phyloP scores from a whole-genome alignment of 2,329 filamentous ascomycete species.

The Metarhizium guizhouense region DNA sequence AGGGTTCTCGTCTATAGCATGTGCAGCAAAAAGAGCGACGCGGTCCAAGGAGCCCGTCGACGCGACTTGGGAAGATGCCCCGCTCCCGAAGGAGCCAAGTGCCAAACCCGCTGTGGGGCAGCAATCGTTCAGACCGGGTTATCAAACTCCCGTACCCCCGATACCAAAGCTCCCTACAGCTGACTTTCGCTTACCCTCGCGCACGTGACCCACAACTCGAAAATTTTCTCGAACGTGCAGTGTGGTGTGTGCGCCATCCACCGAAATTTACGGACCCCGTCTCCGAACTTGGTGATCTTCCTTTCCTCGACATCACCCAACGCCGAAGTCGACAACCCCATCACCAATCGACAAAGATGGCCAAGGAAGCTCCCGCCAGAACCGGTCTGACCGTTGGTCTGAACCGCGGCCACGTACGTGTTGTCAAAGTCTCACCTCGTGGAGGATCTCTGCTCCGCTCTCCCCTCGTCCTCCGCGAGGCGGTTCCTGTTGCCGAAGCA shows the following conservation, averaged over 20 bases:
- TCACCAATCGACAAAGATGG: slow-evolving; percentile 37
- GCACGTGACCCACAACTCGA: slow-evolving; percentile 20
- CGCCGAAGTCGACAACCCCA: slow-evolving; percentile 19
- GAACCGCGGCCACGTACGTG: slow-evolving; percentile 57
- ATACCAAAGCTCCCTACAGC: not conserved
- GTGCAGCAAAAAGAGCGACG: not conserved
- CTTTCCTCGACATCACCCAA: slow-evolving; percentile 18
- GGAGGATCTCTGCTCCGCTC: slow-evolving; percentile 56
- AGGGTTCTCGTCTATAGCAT: slow-evolving; percentile 1
- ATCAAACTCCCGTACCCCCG: not conserved
- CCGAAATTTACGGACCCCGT: slow-evolving; percentile 13
- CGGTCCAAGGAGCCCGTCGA: not conserved
- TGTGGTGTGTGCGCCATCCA: slow-evolving; percentile 9
- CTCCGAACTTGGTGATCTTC: not conserved
- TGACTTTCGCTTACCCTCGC: slow-evolving; percentile 15
- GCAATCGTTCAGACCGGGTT: not conserved
- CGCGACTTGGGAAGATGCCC: slow-evolving; percentile 4
- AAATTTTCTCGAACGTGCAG: slow-evolving; percentile 1
- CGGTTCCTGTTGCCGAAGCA: slow-evolving; percentile 26
- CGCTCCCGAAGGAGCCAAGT: not conserved
- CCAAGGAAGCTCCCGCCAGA: slow-evolving; percentile 48
- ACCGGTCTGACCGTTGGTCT: slow-evolving; percentile 52
- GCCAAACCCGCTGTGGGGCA: not conserved
- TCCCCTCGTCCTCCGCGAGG: slow-evolving; percentile 16
- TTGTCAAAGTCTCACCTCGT: slow-evolving; percentile 57